Evolutionary conservation across 192 early-diverging fungal species (phyloP), one percentile per base, ranked within the genome.

Genomic region (Dispira simplex): DNA sequence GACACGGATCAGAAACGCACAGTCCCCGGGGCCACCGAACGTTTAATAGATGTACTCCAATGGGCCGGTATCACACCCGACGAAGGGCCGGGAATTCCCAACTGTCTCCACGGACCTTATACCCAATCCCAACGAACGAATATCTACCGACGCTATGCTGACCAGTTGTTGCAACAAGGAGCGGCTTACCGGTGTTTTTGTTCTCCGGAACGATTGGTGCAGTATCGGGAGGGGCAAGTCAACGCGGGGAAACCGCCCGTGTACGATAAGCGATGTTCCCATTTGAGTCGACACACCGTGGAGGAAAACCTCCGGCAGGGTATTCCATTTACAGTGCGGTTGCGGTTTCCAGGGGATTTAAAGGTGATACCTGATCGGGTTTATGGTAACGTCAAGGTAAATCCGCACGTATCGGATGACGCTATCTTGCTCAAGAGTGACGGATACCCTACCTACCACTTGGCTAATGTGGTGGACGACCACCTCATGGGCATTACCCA

Each of bases 401-500:
- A 73, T n/a, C 63, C 70, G 0, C 83, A 89, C 59, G 78, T 77
- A 45, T 77, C 78, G 25, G 94, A 97, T 58, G 94, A 97, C 75
- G 79, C 83, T 11, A 84, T 97, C 53, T 65, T 97, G 13, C 73
- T 97, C 51, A 97, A 97, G 67, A 89, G 89, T 65, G 92, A 95
- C 67, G 94, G 94, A 3, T 79, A 79, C 60, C 89, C 94, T 8
- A 97, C 94, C 0, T 97, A 97, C 68, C 94, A 97, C 65, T 76
- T 97, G 45, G 94, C 94, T 0, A 93, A 92, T 66, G 94, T 97
- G 1, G 87, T 95, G 0, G 94, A 97, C 68, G 94, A 97, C 67
- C 83, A 90, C 57, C 52, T 82, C 11, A 97, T 97, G 94, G 77
- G 76, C 12, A 89, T 97, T 51, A 91, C 92, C 1, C 92, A 95